Evolutionary conservation across 768 basidiomycete species (phyloP).

Genomic region (Amanita subjunquillea): DNA sequence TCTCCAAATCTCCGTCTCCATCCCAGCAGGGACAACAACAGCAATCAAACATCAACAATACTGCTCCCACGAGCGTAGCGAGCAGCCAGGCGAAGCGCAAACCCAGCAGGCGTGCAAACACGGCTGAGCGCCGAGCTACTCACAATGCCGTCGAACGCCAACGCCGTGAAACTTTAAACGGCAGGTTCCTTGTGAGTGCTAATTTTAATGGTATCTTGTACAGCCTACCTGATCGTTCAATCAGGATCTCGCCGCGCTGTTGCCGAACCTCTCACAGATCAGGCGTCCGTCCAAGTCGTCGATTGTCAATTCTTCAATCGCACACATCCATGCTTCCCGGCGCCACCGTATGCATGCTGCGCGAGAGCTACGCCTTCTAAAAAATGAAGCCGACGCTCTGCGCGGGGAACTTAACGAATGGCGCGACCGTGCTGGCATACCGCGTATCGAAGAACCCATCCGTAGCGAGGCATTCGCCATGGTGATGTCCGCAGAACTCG

Average conservation of each 20-base stretch:
- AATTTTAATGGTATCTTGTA: slow-evolving; percentile 4
- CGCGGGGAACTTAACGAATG: slow-evolving; percentile 91
- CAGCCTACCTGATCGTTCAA: not conserved
- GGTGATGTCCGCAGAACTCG: slow-evolving; percentile 62
- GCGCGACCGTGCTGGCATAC: slow-evolving; percentile 68
- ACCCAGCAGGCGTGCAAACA: slow-evolving; percentile 83
- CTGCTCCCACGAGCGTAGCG: slow-evolving; percentile 9
- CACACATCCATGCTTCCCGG: slow-evolving; percentile 75
- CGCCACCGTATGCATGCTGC: slow-evolving; percentile 75
- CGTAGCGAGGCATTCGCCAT: slow-evolving; percentile 65
- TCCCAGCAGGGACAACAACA: slow-evolving; percentile 10
- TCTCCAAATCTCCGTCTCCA: slow-evolving; percentile 12
- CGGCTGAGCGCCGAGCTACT: slow-evolving; percentile 90
- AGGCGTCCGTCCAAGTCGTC: slow-evolving; percentile 93
- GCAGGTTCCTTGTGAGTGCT: slow-evolving; percentile 69
- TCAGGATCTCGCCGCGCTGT: slow-evolving; percentile 85
- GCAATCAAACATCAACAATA: slow-evolving; percentile 8
- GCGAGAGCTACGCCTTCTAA: slow-evolving; percentile 70
- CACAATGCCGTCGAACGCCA: slow-evolving; percentile 97
- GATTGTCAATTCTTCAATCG: slow-evolving; percentile 94
- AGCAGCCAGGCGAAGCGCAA: slow-evolving; percentile 57
- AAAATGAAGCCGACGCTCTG: slow-evolving; percentile 77
- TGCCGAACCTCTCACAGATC: slow-evolving; percentile 85
- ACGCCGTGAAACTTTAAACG: slow-evolving; percentile 86
- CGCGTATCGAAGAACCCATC: slow-evolving; percentile 62